These are phyloP conservation scores for Oryza meyeriana DNA, from an alignment of 176 grass and related monocot species.

Conservation along the genomic window DNA sequence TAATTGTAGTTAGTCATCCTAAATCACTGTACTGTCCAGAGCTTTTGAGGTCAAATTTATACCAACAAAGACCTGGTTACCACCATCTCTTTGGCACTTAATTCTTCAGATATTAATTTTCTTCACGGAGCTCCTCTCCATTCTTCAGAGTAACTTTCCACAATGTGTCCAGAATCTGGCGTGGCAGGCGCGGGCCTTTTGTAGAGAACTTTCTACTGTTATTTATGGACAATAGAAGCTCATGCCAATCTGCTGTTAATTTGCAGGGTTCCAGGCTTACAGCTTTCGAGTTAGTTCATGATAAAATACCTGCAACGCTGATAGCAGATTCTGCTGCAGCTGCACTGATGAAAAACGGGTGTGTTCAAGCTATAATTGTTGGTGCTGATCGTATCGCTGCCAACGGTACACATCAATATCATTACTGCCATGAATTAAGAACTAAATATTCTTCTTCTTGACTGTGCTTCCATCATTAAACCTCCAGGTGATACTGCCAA, in stretches of 20 bases:
- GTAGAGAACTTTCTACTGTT: no score
- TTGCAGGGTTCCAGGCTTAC: conserved; percentile 92
- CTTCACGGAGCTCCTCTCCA: no score
- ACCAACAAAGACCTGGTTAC: background rate
- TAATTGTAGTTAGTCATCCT: background rate
- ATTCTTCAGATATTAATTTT: background rate
- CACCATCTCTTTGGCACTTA: background rate
- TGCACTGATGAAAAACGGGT: conserved; percentile 75
- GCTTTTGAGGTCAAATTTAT: background rate
- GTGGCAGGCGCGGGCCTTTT: no score
- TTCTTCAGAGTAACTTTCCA: no score
- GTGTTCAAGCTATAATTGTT: conserved; percentile 70
- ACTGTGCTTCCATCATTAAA: background rate
- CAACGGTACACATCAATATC: conserved; percentile 50
- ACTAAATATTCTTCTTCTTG: conserved; percentile 9
- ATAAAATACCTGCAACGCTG: conserved; percentile 84
- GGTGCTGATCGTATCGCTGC: conserved; percentile 85
- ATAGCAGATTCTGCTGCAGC: conserved; percentile 91
- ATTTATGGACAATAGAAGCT: background rate
- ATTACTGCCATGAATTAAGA: background rate
- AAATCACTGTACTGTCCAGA: background rate
- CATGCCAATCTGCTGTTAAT: conserved; percentile 11
- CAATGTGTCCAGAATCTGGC: no score
- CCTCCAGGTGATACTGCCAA: conserved; percentile 91
- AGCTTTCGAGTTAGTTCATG: conserved; percentile 89